Conservation (phyloP, 345 rosid genomes). For the Alliaria petiolata region DNA sequence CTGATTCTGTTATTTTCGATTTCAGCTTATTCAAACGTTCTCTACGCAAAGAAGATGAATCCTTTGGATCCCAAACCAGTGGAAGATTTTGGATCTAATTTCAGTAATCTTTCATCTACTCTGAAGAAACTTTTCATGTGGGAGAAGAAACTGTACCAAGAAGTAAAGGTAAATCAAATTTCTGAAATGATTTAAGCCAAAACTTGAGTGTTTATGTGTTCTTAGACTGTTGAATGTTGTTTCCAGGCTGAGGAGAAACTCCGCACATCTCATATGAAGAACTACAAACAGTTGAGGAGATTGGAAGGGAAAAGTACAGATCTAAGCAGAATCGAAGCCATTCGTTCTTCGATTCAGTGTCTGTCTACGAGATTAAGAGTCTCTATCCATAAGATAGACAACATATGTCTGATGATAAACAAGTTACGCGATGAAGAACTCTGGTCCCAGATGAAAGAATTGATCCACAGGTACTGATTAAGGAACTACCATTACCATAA, state of each 20-base stretch:
- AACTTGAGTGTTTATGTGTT: neutral
- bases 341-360: slow-evolving; percentile 32
- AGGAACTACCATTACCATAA: neutral
- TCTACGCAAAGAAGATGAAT: slow-evolving; percentile 29
- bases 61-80: slow-evolving; percentile 5
- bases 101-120: slow-evolving; percentile 49
- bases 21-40: slow-evolving; percentile 38
- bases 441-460: slow-evolving; percentile 51
- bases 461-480: slow-evolving; percentile 45
- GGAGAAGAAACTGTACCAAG: slow-evolving; percentile 72
- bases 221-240: neutral
- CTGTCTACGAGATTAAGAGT: slow-evolving; percentile 53
- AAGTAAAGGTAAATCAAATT: slow-evolving; percentile 53
- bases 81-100: slow-evolving; percentile 31
- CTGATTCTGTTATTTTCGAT: neutral
- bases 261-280: slow-evolving; percentile 42
- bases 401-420: slow-evolving; percentile 43
- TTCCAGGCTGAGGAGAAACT: slow-evolving; percentile 67
- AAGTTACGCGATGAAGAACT: slow-evolving; percentile 62
- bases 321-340: slow-evolving; percentile 39
- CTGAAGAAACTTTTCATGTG: slow-evolving; percentile 54
- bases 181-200: neutral
- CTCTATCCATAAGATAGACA: slow-evolving; percentile 59
- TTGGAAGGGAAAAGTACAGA: slow-evolving; percentile 44
- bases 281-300: slow-evolving; percentile 44